Evolutionary conservation across 2,329 filamentous ascomycete genomes (phyloP).

Genomic region (Cryphonectria parasitica): DNA sequence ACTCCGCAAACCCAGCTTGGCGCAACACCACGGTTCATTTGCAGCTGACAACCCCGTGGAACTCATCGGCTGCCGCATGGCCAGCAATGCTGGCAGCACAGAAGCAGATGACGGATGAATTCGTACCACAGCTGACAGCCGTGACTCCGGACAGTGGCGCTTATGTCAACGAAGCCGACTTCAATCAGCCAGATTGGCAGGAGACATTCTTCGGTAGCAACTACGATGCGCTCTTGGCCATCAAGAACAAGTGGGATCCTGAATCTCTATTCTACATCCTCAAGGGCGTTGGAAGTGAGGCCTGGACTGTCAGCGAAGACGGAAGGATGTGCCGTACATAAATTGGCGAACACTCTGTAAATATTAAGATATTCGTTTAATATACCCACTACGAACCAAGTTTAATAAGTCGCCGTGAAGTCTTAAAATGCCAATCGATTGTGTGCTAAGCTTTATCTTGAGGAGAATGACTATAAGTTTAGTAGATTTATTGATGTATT

Average conservation of each 20-base stretch:
- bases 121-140: constrained; percentile 36
- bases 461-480: too few relatives aligned
- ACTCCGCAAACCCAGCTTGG: constrained; percentile 45
- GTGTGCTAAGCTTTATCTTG: too few relatives aligned
- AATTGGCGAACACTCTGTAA: not conserved
- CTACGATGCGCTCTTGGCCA: constrained; percentile 35
- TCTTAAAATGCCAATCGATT: too few relatives aligned
- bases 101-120: constrained; percentile 37
- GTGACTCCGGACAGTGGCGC: constrained; percentile 31
- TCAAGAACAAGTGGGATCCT: constrained; percentile 41
- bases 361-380: not conserved
- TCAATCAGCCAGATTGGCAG: constrained; percentile 38
- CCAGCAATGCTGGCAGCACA: constrained; percentile 31
- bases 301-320: constrained; percentile 47
- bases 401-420: too few relatives aligned
- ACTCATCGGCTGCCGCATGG: constrained; percentile 18
- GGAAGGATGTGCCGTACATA: constrained; percentile 31
- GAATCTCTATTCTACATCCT: constrained; percentile 37
- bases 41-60: constrained; percentile 37
- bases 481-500: too few relatives aligned
- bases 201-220: constrained; percentile 39
- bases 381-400: not conserved
- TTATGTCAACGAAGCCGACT: constrained; percentile 41
- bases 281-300: constrained; percentile 38
- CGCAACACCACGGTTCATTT: constrained; percentile 40